Percentiles rank a stretch among this genome's conserved stretches.
Evolutionary conservation across 768 basidiomycete genomes (phyloP).

Genomic region (Serendipita indica): DNA sequence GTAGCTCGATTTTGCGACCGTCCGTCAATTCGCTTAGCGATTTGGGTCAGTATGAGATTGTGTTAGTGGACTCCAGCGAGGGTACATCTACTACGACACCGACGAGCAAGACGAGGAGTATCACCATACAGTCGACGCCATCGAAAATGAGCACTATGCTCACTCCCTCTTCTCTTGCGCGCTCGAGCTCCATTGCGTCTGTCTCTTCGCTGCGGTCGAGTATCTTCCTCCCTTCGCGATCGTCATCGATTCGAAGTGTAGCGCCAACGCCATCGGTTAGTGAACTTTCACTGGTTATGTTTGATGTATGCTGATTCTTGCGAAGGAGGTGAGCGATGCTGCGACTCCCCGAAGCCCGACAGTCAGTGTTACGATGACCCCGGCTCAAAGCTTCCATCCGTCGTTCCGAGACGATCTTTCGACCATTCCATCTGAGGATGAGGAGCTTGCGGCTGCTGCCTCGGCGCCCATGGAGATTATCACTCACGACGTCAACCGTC

Average conservation of each 20-base stretch:
- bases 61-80: not conserved
- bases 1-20: not conserved
- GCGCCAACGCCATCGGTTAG: conserved; percentile 4
- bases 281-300: not conserved
- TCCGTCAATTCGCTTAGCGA: not conserved
- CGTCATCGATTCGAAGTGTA: conserved; percentile 10
- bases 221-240: not conserved
- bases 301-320: not conserved
- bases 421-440: conserved; percentile 29
- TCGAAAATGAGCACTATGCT: not conserved
- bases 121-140: not conserved
- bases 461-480: conserved; percentile 20
- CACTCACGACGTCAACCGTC: conserved; percentile 26
- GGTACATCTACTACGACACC: not conserved
- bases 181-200: not conserved
- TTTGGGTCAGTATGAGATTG: not conserved
- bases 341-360: conserved; percentile 26
- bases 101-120: not conserved
- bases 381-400: conserved; percentile 33
- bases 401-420: conserved; percentile 34
- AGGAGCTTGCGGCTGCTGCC: conserved; percentile 18
- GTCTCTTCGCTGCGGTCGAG: not conserved
- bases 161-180: not conserved
- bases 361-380: conserved; percentile 35
- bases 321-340: not conserved